These are phyloP conservation scores for Phytopythium mirpurense DNA, from an alignment of 352 stramenopile genomes.

Conservation along the genomic window DNA sequence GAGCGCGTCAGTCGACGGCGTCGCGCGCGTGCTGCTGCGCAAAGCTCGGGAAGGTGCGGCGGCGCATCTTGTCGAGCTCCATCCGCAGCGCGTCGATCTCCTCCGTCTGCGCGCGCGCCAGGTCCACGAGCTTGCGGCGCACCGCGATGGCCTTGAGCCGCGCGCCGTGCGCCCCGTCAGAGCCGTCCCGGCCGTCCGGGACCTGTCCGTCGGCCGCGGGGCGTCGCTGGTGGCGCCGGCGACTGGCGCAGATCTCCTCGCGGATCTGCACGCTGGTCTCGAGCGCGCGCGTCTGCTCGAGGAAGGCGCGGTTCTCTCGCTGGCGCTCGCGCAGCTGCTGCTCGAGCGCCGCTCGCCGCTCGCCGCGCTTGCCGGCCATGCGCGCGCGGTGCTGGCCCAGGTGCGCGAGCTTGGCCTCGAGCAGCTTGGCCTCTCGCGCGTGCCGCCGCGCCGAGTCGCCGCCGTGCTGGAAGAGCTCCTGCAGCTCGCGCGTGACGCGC, in stretches of 20 bases:
- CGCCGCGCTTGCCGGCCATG: constrained; percentile 61
- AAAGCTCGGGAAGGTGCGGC: constrained; percentile 92
- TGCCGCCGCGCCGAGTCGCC: constrained; percentile 77
- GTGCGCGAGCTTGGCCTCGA: constrained; percentile 71
- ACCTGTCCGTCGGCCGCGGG: not conserved
- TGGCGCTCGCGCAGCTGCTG: constrained; percentile 59
- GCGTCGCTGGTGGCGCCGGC: constrained; percentile 23
- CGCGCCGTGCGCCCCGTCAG: not conserved
- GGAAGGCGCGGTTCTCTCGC: constrained; percentile 80
- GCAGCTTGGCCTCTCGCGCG: constrained; percentile 59
- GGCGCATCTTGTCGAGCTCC: constrained; percentile 89
- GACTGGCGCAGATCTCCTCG: constrained; percentile 80
- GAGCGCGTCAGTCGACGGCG: constrained; percentile 25
- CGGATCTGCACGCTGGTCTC: constrained; percentile 84
- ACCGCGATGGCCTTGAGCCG: constrained; percentile 85
- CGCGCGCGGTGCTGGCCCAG: constrained; percentile 58
- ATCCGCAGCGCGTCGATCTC: constrained; percentile 88
- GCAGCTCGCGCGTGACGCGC: constrained; percentile 90
- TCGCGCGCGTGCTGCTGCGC: constrained; percentile 42
- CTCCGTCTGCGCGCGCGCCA: constrained; percentile 86
- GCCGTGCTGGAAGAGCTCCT: constrained; percentile 83
- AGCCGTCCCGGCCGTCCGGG: not conserved
- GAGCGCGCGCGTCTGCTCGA: constrained; percentile 69
- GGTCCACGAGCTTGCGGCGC: constrained; percentile 84
- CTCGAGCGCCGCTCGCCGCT: constrained; percentile 37